Conservation (phyloP, 2,329 filamentous ascomycete genomes). For the Tolypocladium pustulatum region DNA sequence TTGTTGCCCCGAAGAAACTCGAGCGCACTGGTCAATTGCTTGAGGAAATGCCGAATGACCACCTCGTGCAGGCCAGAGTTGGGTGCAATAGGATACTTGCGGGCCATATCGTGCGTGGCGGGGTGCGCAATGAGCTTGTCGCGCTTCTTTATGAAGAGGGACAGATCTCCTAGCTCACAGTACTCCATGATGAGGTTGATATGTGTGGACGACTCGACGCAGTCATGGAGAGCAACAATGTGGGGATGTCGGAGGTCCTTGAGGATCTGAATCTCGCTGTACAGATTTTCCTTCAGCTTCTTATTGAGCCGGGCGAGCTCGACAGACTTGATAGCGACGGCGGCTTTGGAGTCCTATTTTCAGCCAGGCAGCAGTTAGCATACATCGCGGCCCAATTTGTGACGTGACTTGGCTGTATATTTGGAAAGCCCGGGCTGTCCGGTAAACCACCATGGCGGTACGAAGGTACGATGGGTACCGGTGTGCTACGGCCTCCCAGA, state of each 20-base stretch:
- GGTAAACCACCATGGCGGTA: background rate
- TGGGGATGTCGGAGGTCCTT: constrained; percentile 91
- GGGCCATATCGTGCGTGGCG: constrained; percentile 79
- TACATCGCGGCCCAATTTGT: background rate
- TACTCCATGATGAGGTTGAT: constrained; percentile 99
- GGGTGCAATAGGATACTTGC: constrained; percentile 78
- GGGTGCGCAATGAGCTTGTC: constrained; percentile 70
- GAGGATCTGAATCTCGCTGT: constrained; percentile 90
- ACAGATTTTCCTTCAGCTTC: constrained; percentile 93
- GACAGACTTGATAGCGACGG: constrained; percentile 94
- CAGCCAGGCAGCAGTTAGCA: background rate
- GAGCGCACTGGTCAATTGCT: constrained; percentile 86
- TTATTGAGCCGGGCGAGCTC: constrained; percentile 83
- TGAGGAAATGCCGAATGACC: constrained; percentile 89
- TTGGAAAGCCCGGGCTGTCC: background rate
- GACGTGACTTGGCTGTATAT: constrained; percentile 1
- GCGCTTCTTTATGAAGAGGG: constrained; percentile 91
- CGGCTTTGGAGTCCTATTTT: constrained; percentile 60
- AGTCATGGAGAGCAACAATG: constrained; percentile 93
- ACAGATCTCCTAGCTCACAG: constrained; percentile 89
- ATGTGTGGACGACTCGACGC: constrained; percentile 73
- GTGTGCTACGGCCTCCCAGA: background rate
- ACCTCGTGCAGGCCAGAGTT: constrained; percentile 91
- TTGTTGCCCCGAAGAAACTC: constrained; percentile 78
- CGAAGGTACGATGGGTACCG: background rate